A percentile compares a stretch with the other conserved stretches of the same genome.
Evolutionary conservation across 1,284 basidiomycete genomes (phyloP).

Genomic region (Tremellales sp.): DNA sequence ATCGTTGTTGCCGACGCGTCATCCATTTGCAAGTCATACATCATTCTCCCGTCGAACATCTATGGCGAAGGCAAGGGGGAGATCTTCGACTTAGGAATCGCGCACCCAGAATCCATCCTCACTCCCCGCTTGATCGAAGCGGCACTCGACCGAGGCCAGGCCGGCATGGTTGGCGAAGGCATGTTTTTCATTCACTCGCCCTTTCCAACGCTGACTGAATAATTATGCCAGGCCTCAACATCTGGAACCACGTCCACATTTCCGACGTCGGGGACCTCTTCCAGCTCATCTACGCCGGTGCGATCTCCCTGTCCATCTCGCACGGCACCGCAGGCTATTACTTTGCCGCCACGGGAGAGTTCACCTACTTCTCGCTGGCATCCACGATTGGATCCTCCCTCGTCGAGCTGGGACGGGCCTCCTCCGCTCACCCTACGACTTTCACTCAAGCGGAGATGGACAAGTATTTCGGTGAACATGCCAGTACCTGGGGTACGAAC

Average conservation of each 20-base stretch:
- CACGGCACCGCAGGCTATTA: conserved; percentile 46
- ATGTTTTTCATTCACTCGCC: conserved; percentile 10
- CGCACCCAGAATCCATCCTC: conserved; percentile 38
- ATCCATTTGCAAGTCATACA: conserved; percentile 42
- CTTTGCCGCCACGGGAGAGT: conserved; percentile 45
- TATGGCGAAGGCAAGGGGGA: conserved; percentile 42
- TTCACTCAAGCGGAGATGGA: conserved; percentile 40
- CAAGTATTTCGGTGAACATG: conserved; percentile 39
- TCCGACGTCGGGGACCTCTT: conserved; percentile 33
- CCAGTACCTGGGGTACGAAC: conserved; percentile 50
- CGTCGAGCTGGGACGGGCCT: conserved; percentile 4
- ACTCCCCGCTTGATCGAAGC: conserved; percentile 40
- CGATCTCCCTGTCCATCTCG: conserved; percentile 24
- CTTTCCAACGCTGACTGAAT: background rate
- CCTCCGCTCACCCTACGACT: conserved; percentile 30
- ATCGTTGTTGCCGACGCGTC: conserved; percentile 42
- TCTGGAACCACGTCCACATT: conserved; percentile 36
- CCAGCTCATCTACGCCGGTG: conserved; percentile 27
- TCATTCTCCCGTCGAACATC: conserved; percentile 48
- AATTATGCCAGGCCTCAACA: conserved; percentile 25
- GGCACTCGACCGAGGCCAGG: conserved; percentile 38
- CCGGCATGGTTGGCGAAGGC: conserved; percentile 45
- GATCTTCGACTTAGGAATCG: conserved; percentile 36
- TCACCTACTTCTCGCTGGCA: conserved; percentile 33
- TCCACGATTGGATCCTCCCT: conserved; percentile 32